Base-by-base conservation (phyloP, 1,284 basidiomycete genomes). In the Pseudozyma hubeiensis region DNA sequence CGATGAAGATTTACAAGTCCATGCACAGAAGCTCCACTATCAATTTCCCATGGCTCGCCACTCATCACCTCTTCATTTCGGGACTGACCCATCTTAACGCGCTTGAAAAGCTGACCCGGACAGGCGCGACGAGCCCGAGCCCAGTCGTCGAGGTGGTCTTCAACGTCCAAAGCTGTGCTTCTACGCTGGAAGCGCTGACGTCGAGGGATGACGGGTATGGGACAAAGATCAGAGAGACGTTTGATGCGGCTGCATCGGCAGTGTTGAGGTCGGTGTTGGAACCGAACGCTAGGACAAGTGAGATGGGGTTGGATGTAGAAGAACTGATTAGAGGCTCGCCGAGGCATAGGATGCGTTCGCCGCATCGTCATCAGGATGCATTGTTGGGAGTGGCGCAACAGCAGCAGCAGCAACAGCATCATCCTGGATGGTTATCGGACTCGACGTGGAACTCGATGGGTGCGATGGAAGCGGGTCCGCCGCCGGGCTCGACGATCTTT, bases 161-260 rank as follows among this genome's bases (percentile, higher is more conserved):
- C 52, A 70, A 71, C 34, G 68, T 75, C 39, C 73, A 75, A 47
- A 65, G 61, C n/a, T 75, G 73, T 33, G 64, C 73, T 9, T 67
- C 64, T n/a, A 71, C 68, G 34, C 31, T 75, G 13, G 67, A 75
- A 40, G 68, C 67, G 33, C 53, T 75, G 7, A 71, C 73, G 1
- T 55, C 68, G 29, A 49, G 67, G 7, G 67, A 70, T 29, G 72
- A 62, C 46, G 72, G 72, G 10, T 69, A 69, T 35, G 59, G 63
- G 1, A 55, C 49, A 1, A 58, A 34, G 51, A 58, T 75, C 8
- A 53, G 72, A 8, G 67, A 75, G 24, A 70, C 72, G 3, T 75
- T 75, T 39, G 72, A 75, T 50, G 60, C 72, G 4, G 72, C 67
- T 6, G 62, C 72, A 3, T 52, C 56, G 30, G 64, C 72, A 8